Percentiles rank a stretch among this genome's conserved stretches.
These are phyloP conservation scores for Coelastrella sp. DNA, from an alignment of 139 green algal genomes.

Conservation along the genomic window DNA sequence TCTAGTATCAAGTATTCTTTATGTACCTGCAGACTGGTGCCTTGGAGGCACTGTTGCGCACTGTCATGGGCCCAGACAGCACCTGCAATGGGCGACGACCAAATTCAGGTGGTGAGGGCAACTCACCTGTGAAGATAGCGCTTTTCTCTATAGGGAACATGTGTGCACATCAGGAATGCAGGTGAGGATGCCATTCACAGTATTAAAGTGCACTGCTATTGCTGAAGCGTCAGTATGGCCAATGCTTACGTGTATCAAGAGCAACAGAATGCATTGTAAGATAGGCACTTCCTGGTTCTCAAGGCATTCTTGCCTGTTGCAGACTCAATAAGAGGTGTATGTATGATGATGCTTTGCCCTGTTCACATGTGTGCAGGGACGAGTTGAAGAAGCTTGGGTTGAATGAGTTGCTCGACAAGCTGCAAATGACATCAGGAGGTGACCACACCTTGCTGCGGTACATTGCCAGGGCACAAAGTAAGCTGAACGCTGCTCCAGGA, in stretches of 20 bases:
- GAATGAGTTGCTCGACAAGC: constrained; percentile 51
- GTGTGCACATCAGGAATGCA: constrained; percentile 55
- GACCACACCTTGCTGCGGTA: constrained; percentile 76
- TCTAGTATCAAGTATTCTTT: too few relatives aligned
- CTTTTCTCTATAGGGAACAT: constrained; percentile 96
- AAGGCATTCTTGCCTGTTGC: too few relatives aligned
- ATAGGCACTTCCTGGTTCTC: too few relatives aligned
- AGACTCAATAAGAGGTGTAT: background rate
- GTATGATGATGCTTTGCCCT: background rate
- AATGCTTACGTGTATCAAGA: too few relatives aligned
- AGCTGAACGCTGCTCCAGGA: constrained; percentile 18
- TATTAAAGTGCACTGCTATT: too few relatives aligned
- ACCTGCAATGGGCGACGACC: background rate
- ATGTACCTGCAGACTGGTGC: constrained; percentile 55
- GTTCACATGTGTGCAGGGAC: constrained; percentile 18
- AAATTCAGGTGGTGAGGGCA: constrained; percentile 48
- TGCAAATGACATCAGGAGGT: constrained; percentile 26
- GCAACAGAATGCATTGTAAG: too few relatives aligned
- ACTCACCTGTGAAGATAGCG: constrained; percentile 85
- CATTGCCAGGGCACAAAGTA: constrained; percentile 68
- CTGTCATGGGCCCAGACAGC: constrained; percentile 34
- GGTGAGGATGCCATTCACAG: background rate
- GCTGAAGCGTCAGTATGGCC: background rate
- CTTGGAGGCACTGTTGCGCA: constrained; percentile 73
- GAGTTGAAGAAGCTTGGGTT: constrained; percentile 64